phyloP scores from a whole-genome alignment of 2,329 filamentous ascomycete genomes.

The Botrytis byssoidea region DNA sequence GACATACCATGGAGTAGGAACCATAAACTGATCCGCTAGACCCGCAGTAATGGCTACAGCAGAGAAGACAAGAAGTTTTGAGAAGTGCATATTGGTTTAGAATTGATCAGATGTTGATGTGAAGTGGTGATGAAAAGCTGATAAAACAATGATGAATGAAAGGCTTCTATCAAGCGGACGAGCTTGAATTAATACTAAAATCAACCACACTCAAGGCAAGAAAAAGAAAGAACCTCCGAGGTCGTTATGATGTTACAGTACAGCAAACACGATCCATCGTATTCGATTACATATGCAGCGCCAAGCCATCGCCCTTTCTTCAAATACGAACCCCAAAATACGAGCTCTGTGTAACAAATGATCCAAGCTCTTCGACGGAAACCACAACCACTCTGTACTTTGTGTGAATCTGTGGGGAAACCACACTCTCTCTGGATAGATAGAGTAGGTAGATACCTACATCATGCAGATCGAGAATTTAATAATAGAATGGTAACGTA shows the following conservation, averaged over 20 bases:
- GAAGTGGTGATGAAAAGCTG: not conserved
- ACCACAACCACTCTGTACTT: not conserved
- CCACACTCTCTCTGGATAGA: not conserved
- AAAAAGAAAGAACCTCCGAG: not conserved
- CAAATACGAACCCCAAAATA: slow-evolving; percentile 2
- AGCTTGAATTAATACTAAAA: not conserved
- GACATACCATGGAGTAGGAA: slow-evolving; percentile 27
- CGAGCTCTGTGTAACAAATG: not conserved
- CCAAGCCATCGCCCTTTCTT: not conserved
- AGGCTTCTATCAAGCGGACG: not conserved
- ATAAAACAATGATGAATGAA: not conserved
- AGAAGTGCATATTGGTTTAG: slow-evolving; percentile 8
- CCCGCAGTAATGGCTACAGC: not conserved
- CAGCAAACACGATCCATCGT: not conserved
- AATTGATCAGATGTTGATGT: not conserved
- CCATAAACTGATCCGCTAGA: slow-evolving; percentile 16
- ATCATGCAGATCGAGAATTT: not conserved
- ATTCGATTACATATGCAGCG: not conserved
- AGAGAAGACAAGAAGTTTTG: not conserved
- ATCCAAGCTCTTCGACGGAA: not conserved
- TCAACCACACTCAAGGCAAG: not conserved
- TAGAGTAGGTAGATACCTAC: not conserved
- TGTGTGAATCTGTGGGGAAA: not conserved
- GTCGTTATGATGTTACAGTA: not conserved
- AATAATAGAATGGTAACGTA: not conserved